Base-by-base conservation (phyloP, 371 early-diverging fungal species). In the Circinella umbellata region DNA sequence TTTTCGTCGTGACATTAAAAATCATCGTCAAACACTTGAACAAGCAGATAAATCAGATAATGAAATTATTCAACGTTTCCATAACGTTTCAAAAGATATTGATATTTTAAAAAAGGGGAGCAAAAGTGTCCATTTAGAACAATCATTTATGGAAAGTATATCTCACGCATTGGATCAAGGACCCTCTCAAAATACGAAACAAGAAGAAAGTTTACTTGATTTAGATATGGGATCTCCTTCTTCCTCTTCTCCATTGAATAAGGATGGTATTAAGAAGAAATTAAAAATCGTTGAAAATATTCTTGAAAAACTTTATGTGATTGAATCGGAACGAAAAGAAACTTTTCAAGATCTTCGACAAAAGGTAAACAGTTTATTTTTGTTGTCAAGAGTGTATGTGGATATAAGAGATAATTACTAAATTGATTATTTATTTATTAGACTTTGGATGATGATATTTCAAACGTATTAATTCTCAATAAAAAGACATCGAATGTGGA, bases 381-480 rank as follows among this genome's bases (percentile, higher is more conserved):
- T 42, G 1, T 42, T 9, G n/a, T n/a, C 7, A 47, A 47, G 15
- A 15, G 15, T 47, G 0, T 47, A 37, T 68, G 6, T 35, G 8
- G 5, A 15, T 15, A 53, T 8, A 9, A 46, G 9, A 18, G 35
- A 35, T 20, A 62, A 20, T 53, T 4, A 47, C 14, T 15, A 0
- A n/a, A 38, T 37, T 38, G 4, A 68, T 9, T 17, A 63, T 35
- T 27, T 47, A 39, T n/a, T 7, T 27, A 3, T n/a, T 17, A 63
- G 91, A 84, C 93, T 1, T 89, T 90, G 63, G 81, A 93, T 64
- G 98, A 98, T 76, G 98, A 98, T 73, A 97, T 98, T 55, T 92
- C 95, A 13, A 85, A 90, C 20, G 65, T 93, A 6, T 76, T 98
- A 68, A 86, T 98, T 60, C 67, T 94, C 10, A 95, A 95, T 84